Evolutionary conservation across 2,329 filamentous ascomycete species (phyloP).

Genomic region (Ramularia endophylla): DNA sequence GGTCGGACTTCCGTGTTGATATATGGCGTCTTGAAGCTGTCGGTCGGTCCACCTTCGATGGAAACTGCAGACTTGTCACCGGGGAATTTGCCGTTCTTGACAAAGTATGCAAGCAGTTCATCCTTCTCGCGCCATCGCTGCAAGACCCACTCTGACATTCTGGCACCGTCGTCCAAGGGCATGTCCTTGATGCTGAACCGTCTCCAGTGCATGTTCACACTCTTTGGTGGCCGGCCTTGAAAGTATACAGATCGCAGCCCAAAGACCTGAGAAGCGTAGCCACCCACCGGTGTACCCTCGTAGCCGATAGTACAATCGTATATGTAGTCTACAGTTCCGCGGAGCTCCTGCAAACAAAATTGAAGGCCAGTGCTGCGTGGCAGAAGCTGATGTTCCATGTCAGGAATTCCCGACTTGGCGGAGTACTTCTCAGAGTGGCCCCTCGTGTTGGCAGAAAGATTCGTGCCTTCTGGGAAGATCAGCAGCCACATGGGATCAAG

Average conservation of each 20-base stretch:
- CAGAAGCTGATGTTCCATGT: conserved; percentile 65
- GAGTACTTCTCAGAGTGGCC: conserved; percentile 67
- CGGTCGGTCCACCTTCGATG: conserved; percentile 24
- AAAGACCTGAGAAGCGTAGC: conserved; percentile 82
- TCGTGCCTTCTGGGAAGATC: conserved; percentile 83
- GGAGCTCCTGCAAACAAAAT: conserved; percentile 72
- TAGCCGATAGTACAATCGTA: conserved; percentile 96
- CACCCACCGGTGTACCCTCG: conserved; percentile 76
- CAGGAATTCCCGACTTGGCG: conserved; percentile 63
- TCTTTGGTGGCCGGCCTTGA: conserved; percentile 81
- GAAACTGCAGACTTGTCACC: conserved; percentile 46
- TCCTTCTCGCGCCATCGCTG: conserved; percentile 91
- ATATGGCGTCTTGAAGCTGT: conserved; percentile 35
- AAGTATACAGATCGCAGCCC: conserved; percentile 82
- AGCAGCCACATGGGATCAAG: conserved; percentile 76
- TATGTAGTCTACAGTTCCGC: conserved; percentile 68
- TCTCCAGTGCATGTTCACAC: conserved; percentile 95
- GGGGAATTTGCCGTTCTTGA: conserved; percentile 71
- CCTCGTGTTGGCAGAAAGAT: conserved; percentile 68
- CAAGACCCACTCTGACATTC: conserved; percentile 76
- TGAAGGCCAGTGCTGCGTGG: conserved; percentile 75
- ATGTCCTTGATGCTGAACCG: conserved; percentile 75
- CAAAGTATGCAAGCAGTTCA: conserved; percentile 72
- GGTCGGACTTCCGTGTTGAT: conserved; percentile 45
- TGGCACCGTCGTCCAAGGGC: conserved; percentile 64